Evolutionary conservation across 768 basidiomycete genomes (phyloP).

Genomic region (Lactifluus echinatus): DNA sequence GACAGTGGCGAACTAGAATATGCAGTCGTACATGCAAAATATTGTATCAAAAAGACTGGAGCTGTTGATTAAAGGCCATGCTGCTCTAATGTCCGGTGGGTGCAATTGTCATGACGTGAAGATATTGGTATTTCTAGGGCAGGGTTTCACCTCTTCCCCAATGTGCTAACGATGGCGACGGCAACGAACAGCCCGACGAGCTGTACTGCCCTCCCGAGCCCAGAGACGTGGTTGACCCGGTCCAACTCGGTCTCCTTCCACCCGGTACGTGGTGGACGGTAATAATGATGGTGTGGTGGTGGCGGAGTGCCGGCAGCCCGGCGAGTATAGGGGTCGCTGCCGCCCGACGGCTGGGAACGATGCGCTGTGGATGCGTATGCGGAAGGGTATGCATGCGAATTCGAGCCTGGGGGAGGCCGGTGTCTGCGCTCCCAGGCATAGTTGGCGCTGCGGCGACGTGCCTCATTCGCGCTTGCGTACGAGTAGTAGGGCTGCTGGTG

Average conservation of each 20-base stretch:
- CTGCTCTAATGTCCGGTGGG: not conserved
- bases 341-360: not conserved
- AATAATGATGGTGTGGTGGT: too few species aligned
- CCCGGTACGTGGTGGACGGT: constrained; percentile 11
- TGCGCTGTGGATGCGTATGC: not conserved
- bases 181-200: constrained; percentile 15
- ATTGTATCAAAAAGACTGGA: not conserved
- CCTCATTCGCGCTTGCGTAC: constrained; percentile 25
- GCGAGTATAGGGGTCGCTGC: not conserved
- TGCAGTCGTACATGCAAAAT: not conserved
- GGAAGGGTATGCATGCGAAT: not conserved
- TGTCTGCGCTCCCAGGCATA: constrained; percentile 30
- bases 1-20: constrained; percentile 18
- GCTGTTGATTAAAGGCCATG: not conserved
- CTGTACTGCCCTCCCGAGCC: constrained; percentile 16
- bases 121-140: too few species aligned
- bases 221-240: constrained; percentile 13
- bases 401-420: constrained; percentile 15
- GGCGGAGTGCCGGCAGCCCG: not conserved
- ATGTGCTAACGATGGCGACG: constrained; percentile 12
- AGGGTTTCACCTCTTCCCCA: constrained; percentile 2
- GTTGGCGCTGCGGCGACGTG: constrained; percentile 29
- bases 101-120: too few species aligned
- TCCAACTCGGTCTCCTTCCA: constrained; percentile 17
- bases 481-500: constrained; percentile 9